Percentiles rank a stretch among this genome's conserved stretches.
Conservation (phyloP, 768 basidiomycete species). For the Mycena chlorophos region DNA sequence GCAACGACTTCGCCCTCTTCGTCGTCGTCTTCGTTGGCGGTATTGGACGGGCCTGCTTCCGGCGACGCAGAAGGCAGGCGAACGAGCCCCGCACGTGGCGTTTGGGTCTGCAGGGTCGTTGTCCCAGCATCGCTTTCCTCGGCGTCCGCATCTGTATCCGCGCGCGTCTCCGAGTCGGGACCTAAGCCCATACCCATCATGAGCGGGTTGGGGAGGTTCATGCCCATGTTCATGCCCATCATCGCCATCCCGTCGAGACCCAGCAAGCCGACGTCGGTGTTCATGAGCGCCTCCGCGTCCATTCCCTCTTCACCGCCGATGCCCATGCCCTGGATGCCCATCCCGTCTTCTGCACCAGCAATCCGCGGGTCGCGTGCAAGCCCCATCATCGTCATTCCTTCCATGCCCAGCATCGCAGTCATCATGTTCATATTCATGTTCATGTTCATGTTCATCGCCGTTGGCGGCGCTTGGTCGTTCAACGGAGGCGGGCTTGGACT, state of each 20-base stretch:
- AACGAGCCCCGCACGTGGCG: slow-evolving; percentile 19
- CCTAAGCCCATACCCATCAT: slow-evolving; percentile 18
- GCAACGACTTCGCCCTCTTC: slow-evolving; percentile 22
- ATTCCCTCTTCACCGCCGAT: slow-evolving; percentile 3
- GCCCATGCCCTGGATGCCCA: slow-evolving; percentile 10
- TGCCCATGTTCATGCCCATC: slow-evolving; percentile 15
- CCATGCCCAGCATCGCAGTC: slow-evolving; percentile 11
- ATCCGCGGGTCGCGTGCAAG: slow-evolving; percentile 13
- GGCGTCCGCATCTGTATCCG: slow-evolving; percentile 21
- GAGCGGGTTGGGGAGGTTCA: too few species aligned
- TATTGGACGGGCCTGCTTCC: slow-evolving; percentile 10
- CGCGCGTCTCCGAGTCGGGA: slow-evolving; percentile 17
- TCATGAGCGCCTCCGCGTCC: not conserved
- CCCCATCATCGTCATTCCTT: slow-evolving; percentile 22
- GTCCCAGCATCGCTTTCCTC: slow-evolving; percentile 18
- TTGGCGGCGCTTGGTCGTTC: slow-evolving; percentile 1
- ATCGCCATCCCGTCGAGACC: slow-evolving; percentile 1
- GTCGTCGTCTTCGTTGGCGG: slow-evolving; percentile 17
- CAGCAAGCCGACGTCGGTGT: slow-evolving; percentile 6
- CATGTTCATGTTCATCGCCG: slow-evolving; percentile 11
- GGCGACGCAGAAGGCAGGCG: slow-evolving; percentile 20
- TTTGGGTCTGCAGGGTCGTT: slow-evolving; percentile 16
- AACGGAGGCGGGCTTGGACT: slow-evolving; percentile 23
- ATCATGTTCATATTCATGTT: slow-evolving; percentile 16
- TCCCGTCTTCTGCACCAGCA: slow-evolving; percentile 13